Evolutionary conservation across 2,329 filamentous ascomycete species (phyloP).

Genomic region (Helicocarpus griseus): DNA sequence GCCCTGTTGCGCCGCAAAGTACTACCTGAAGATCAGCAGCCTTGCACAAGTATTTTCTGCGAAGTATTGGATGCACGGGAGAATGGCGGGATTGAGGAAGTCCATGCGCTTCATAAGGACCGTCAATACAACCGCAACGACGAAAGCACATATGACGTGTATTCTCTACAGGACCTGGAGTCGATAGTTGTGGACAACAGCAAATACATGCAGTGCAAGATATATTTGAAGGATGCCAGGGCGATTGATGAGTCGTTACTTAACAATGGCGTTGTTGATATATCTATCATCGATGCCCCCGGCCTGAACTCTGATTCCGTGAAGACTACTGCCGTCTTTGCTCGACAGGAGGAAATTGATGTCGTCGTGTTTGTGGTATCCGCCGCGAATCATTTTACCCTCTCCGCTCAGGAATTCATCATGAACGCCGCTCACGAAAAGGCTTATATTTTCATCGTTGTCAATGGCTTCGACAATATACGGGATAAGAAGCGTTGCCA

Average conservation of each 20-base stretch:
- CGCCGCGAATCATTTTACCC: constrained; percentile 93
- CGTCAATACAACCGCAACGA: constrained; percentile 74
- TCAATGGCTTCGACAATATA: constrained; percentile 94
- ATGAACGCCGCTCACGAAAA: constrained; percentile 92
- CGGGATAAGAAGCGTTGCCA: constrained; percentile 83
- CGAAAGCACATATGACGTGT: constrained; percentile 89
- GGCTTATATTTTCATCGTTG: constrained; percentile 97
- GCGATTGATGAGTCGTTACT: constrained; percentile 85
- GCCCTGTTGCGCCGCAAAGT: constrained; percentile 88
- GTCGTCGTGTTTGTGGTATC: constrained; percentile 98
- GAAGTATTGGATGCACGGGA: constrained; percentile 89
- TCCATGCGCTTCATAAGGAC: constrained; percentile 85
- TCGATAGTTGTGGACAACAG: constrained; percentile 82
- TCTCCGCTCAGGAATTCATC: constrained; percentile 96
- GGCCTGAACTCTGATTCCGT: constrained; percentile 92
- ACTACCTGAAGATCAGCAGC: constrained; percentile 91
- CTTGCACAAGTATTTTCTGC: constrained; percentile 96
- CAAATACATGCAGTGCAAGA: constrained; percentile 87
- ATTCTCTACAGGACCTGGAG: constrained; percentile 66
- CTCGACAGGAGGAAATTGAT: constrained; percentile 94
- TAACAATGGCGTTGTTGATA: constrained; percentile 96
- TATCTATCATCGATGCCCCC: constrained; percentile 91
- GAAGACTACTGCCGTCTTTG: constrained; percentile 95
- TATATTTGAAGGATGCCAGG: constrained; percentile 86
- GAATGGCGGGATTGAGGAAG: constrained; percentile 85